Conservation (phyloP, 2,329 filamentous ascomycete species). For the Fusarium sp. region DNA sequence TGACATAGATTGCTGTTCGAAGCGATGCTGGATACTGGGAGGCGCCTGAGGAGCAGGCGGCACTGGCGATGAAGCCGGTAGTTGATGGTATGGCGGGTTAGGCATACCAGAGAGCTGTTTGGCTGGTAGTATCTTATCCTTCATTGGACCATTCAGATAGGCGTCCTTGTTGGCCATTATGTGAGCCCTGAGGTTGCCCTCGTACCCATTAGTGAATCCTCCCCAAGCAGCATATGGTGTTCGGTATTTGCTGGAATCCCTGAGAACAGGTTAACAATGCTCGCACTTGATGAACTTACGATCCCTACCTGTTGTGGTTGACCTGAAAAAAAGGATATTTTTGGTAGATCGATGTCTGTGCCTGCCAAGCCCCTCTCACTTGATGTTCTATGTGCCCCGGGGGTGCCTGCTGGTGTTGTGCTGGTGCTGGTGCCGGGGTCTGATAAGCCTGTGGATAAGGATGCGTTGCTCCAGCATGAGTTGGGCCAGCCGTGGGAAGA, state of each 20-base stretch:
- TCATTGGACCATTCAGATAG: slow-evolving; percentile 47
- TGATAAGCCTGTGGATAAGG: slow-evolving; percentile 11
- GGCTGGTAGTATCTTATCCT: slow-evolving; percentile 4
- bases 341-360: slow-evolving; percentile 60
- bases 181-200: slow-evolving; percentile 64
- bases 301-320: slow-evolving; percentile 68
- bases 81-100: slow-evolving; percentile 9
- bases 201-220: slow-evolving; percentile 73
- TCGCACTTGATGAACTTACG: not conserved
- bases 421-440: slow-evolving; percentile 11
- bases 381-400: slow-evolving; percentile 37
- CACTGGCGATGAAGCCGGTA: not conserved
- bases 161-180: slow-evolving; percentile 55
- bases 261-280: slow-evolving; percentile 48
- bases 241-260: slow-evolving; percentile 68
- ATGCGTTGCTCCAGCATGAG: slow-evolving; percentile 4
- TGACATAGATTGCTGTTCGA: slow-evolving; percentile 20
- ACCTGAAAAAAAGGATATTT: slow-evolving; percentile 72
- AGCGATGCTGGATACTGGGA: slow-evolving; percentile 12
- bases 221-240: slow-evolving; percentile 70
- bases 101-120: slow-evolving; percentile 7
- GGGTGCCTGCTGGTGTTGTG: slow-evolving; percentile 24
- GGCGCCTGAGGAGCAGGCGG: slow-evolving; percentile 5
- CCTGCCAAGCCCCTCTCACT: slow-evolving; percentile 52
- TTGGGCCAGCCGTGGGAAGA: not conserved